These are phyloP conservation scores for Cutaneotrichosporon sp. DNA, from an alignment of 1,284 basidiomycete genomes.

Conservation along the genomic window DNA sequence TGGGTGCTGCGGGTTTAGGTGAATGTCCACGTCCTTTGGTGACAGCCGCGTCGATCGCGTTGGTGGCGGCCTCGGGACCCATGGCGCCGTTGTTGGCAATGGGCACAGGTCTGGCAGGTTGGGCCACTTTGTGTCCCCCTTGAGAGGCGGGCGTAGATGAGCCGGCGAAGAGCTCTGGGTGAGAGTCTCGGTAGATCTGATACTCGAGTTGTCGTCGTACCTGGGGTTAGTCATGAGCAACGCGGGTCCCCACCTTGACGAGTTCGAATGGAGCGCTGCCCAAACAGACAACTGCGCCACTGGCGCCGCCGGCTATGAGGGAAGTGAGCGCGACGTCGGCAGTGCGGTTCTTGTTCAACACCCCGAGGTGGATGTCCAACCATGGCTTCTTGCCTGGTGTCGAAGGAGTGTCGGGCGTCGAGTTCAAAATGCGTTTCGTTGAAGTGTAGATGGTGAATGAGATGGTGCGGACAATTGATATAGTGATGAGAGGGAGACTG, in stretches of 20 bases:
- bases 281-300: slow-evolving; percentile 44
- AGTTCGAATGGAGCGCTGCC: slow-evolving; percentile 86
- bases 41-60: not conserved
- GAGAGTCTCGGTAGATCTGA: slow-evolving; percentile 58
- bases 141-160: not conserved
- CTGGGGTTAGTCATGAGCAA: slow-evolving; percentile 47
- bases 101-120: slow-evolving; percentile 4
- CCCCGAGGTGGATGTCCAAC: slow-evolving; percentile 32
- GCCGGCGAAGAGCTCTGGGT: slow-evolving; percentile 27
- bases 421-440: slow-evolving; percentile 73
- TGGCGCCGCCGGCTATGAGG: slow-evolving; percentile 44
- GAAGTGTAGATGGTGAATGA: slow-evolving; percentile 91
- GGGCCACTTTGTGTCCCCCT: not conserved
- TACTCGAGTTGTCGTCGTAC: slow-evolving; percentile 89
- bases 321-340: slow-evolving; percentile 63
- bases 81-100: not conserved
- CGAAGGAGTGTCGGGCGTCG: slow-evolving; percentile 23
- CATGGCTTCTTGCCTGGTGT: slow-evolving; percentile 22
- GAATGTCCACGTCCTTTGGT: not conserved
- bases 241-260: slow-evolving; percentile 65
- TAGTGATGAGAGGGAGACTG: slow-evolving; percentile 88
- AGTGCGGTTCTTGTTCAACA: slow-evolving; percentile 48
- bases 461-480: slow-evolving; percentile 85
- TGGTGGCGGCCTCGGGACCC: not conserved
- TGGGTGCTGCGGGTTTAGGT: not conserved